Percentiles rank a stretch among this genome's conserved stretches.
Conservation (phyloP, 208 protist species). For the Spongospora subterranea region DNA sequence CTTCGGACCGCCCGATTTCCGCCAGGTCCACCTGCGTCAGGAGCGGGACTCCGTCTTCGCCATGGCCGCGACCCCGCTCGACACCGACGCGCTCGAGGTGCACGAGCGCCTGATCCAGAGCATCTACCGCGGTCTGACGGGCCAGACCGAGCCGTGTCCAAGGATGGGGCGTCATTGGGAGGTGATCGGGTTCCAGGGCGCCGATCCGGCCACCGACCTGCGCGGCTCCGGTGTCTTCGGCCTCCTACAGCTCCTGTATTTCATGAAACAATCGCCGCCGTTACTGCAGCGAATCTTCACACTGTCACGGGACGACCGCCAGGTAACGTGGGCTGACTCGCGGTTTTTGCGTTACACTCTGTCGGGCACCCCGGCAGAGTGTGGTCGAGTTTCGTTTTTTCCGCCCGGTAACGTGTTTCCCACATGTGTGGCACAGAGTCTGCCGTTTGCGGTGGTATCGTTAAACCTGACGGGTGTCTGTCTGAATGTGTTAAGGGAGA, state of each 20-base stretch:
- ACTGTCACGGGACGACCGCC: slow-evolving; percentile 21
- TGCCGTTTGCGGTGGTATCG: slow-evolving; percentile 56
- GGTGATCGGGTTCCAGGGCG: slow-evolving; percentile 52
- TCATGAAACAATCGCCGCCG: background rate
- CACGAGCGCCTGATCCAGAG: slow-evolving; percentile 21
- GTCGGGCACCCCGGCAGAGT: too few species aligned
- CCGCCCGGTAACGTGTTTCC: too few species aligned
- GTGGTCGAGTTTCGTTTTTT: too few species aligned
- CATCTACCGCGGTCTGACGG: slow-evolving; percentile 19
- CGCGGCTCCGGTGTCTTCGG: slow-evolving; percentile 51
- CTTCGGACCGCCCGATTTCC: slow-evolving; percentile 4
- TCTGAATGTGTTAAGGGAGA: slow-evolving; percentile 27
- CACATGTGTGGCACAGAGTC: background rate
- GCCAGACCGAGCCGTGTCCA: slow-evolving; percentile 44
- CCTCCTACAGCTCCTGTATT: slow-evolving; percentile 2
- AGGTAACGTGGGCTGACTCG: too few species aligned
- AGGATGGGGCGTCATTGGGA: slow-evolving; percentile 37
- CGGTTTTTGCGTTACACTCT: too few species aligned
- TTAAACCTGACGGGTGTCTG: slow-evolving; percentile 55
- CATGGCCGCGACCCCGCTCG: background rate
- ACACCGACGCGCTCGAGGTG: background rate
- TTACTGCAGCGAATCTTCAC: background rate
- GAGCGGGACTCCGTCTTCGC: slow-evolving; percentile 38
- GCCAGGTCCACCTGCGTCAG: background rate
- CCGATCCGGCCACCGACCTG: slow-evolving; percentile 55